Evolutionary conservation across 1,139 yeast genomes (phyloP), one percentile per base, ranked within the genome.

Genomic region (Candida tropicalis): DNA sequence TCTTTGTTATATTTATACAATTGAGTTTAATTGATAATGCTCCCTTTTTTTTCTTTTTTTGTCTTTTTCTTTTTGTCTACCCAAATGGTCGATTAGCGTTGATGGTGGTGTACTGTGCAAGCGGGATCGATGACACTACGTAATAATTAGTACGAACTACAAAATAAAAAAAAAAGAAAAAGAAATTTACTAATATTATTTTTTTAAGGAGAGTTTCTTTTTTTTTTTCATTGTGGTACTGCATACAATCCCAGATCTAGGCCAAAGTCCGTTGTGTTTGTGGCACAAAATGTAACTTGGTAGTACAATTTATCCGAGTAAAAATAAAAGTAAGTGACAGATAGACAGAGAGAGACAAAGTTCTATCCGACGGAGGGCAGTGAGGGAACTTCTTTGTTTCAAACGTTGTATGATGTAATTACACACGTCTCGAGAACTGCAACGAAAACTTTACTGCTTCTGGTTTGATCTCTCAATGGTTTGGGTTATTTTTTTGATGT

Each of bases 331-430:
- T n/a, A n/a, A n/a, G n/a, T n/a, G n/a, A n/a, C n/a, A n/a, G n/a
- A n/a, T n/a, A n/a, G n/a, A n/a, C n/a, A n/a, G n/a, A n/a, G n/a
- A n/a, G n/a, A 6, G 23, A 20, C 6, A 20, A 20, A 3, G 4
- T 20, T 12, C 15, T 27, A 27, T 27, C 17, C 17, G 29, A 27
- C 29, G 29, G n/a, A n/a, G n/a, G n/a, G n/a, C n/a, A n/a, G n/a
- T n/a, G n/a, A n/a, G n/a, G n/a, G n/a, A n/a, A n/a, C n/a, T n/a
- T n/a, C n/a, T n/a, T n/a, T 13, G 29, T 27, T 27, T 27, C 29
- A 27, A 27, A 27, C 15, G 17, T 27, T 27, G 17, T 27, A 27
- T 27, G 29, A 27, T 27, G 29, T 27, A 27, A 27, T 27, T 20
- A 20, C 23, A 20, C 23, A 20, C 23, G 8, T 20, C 6, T 9